Conservation (phyloP, 2,329 filamentous ascomycete genomes). For the Purpureocillium lavendulum region DNA sequence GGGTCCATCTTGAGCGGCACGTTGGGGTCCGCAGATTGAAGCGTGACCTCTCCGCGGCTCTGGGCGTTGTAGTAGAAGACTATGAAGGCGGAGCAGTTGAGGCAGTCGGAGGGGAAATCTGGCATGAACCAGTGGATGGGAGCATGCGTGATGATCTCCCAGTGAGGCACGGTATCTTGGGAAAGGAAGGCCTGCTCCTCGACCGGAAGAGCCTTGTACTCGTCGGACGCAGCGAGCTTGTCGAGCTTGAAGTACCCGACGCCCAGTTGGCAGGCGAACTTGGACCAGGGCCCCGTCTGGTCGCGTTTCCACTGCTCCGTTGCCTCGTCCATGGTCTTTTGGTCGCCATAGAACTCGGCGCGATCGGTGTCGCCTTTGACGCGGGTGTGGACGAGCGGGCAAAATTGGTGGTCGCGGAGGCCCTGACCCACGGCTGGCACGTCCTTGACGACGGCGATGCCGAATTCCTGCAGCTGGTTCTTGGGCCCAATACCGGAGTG, state of each 20-base stretch:
- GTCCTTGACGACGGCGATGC: slow-evolving; percentile 25
- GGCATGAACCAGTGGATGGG: slow-evolving; percentile 34
- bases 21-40: slow-evolving; percentile 42
- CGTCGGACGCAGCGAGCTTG: slow-evolving; percentile 26
- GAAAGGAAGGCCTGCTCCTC: slow-evolving; percentile 33
- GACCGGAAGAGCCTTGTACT: slow-evolving; percentile 41
- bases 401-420: slow-evolving; percentile 31
- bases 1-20: slow-evolving; percentile 45
- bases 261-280: slow-evolving; percentile 26
- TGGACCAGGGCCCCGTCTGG: slow-evolving; percentile 29
- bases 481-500: slow-evolving; percentile 31
- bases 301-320: slow-evolving; percentile 38
- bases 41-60: slow-evolving; percentile 38
- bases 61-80: slow-evolving; percentile 47
- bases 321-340: slow-evolving; percentile 31
- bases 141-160: slow-evolving; percentile 42
- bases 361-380: slow-evolving; percentile 32
- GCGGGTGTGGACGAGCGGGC: slow-evolving; percentile 27
- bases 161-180: slow-evolving; percentile 45
- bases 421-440: slow-evolving; percentile 29
- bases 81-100: slow-evolving; percentile 33
- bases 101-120: slow-evolving; percentile 20
- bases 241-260: slow-evolving; percentile 38
- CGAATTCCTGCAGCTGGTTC: slow-evolving; percentile 21
- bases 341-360: slow-evolving; percentile 34